A percentile compares a stretch with the other conserved stretches of the same genome.
phyloP scores from a whole-genome alignment of 192 early-diverging fungal species.

The Diversispora eburnea region DNA sequence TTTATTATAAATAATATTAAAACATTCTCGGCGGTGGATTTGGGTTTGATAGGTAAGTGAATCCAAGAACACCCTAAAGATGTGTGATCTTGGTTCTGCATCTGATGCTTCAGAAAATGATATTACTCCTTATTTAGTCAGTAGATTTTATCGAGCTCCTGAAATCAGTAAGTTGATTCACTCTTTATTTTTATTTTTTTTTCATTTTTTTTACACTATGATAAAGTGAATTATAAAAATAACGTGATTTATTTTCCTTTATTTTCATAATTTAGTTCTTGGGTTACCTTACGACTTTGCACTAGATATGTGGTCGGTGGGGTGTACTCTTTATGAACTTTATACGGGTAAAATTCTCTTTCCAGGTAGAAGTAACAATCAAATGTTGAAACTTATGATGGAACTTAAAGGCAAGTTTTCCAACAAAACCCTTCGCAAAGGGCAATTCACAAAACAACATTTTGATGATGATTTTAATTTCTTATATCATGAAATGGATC shows the following conservation, averaged over 20 bases:
- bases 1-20: too few species aligned
- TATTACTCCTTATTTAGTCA: slow-evolving; percentile 94
- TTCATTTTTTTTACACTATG: neutral
- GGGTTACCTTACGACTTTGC: slow-evolving; percentile 84
- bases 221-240: neutral
- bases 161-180: slow-evolving; percentile 76
- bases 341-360: slow-evolving; percentile 95
- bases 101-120: slow-evolving; percentile 85
- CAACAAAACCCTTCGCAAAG: slow-evolving; percentile 78
- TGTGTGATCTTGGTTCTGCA: slow-evolving; percentile 94
- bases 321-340: slow-evolving; percentile 90
- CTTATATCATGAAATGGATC: slow-evolving; percentile 57
- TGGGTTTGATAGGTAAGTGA: slow-evolving; percentile 46
- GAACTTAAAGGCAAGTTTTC: slow-evolving; percentile 87
- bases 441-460: slow-evolving; percentile 77
- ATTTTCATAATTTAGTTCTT: slow-evolving; percentile 51
- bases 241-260: neutral
- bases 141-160: slow-evolving; percentile 93
- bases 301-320: slow-evolving; percentile 95
- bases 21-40: neutral
- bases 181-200: neutral
- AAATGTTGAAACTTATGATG: slow-evolving; percentile 94
- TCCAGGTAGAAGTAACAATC: slow-evolving; percentile 90
- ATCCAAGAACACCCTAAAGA: slow-evolving; percentile 73
- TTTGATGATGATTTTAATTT: slow-evolving; percentile 82